Percentiles rank a stretch among this genome's conserved stretches.
Evolutionary conservation across 441 rosid species (phyloP).

Genomic region (Euphorbia schlechtendalii): DNA sequence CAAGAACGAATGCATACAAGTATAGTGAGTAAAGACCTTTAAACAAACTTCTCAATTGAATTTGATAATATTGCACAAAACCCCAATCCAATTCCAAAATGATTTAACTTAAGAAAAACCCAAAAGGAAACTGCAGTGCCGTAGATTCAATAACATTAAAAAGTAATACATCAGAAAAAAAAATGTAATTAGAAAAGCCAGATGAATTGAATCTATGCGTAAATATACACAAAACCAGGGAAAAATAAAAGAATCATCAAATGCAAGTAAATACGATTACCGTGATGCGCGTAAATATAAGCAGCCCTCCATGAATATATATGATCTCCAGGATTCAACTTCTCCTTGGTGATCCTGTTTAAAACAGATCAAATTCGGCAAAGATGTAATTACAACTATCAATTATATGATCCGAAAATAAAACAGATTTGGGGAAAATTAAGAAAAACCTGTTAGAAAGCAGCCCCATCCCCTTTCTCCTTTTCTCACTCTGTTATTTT

Average conservation of each 20-base stretch:
- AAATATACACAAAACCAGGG: not conserved
- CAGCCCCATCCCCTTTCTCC: slow-evolving; percentile 50
- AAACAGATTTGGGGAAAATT: not conserved
- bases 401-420: not conserved
- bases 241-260: not conserved
- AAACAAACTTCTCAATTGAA: not conserved
- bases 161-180: no score
- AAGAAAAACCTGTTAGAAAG: slow-evolving; percentile 69
- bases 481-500: not conserved
- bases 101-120: not conserved
- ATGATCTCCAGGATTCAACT: slow-evolving; percentile 64
- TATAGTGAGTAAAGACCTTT: not conserved
- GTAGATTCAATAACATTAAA: not conserved
- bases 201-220: no score
- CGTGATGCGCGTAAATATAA: slow-evolving; percentile 65
- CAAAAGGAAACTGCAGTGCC: not conserved
- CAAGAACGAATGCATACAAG: no score
- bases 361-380: not conserved
- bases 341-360: slow-evolving; percentile 37
- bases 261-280: slow-evolving; percentile 17
- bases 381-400: slow-evolving; percentile 6
- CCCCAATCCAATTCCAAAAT: not conserved
- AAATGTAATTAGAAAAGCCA: no score
- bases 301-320: slow-evolving; percentile 69
- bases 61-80: not conserved